Evolutionary conservation across 768 basidiomycete genomes (phyloP).

Genomic region (Leccinum uliginosum): DNA sequence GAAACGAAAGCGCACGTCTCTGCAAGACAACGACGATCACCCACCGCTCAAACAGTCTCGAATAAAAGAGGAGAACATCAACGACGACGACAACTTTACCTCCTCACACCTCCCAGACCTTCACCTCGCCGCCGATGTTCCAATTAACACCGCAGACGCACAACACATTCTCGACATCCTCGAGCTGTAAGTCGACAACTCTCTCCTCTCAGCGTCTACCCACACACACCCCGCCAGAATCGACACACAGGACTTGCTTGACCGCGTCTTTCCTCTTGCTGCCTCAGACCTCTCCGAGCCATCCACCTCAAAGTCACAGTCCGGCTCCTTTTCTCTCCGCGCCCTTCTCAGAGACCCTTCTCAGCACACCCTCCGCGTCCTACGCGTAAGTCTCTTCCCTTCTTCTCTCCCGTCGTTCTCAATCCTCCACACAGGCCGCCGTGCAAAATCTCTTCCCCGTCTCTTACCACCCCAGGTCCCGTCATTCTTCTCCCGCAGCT

Average conservation of each 20-base stretch:
- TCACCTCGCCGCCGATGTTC: slow-evolving; percentile 43
- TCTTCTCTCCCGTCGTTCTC: slow-evolving; percentile 8
- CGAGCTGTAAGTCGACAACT: slow-evolving; percentile 39
- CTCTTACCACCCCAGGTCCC: slow-evolving; percentile 62
- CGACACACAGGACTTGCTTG: slow-evolving; percentile 73
- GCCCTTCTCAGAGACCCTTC: slow-evolving; percentile 51
- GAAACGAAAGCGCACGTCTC: slow-evolving; percentile 64
- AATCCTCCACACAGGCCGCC: slow-evolving; percentile 44
- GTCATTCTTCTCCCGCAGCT: slow-evolving; percentile 54
- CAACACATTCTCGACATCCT: slow-evolving; percentile 57
- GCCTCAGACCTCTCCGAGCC: slow-evolving; percentile 37
- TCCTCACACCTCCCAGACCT: slow-evolving; percentile 22
- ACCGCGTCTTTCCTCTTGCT: slow-evolving; percentile 67
- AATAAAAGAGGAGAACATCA: slow-evolving; percentile 32
- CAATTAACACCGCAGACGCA: slow-evolving; percentile 43
- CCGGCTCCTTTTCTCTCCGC: slow-evolving; percentile 46
- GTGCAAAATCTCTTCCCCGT: slow-evolving; percentile 65
- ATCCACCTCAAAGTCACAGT: slow-evolving; percentile 34
- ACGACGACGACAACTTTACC: slow-evolving; percentile 18
- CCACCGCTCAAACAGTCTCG: slow-evolving; percentile 48
- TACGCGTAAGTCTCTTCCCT: slow-evolving; percentile 47
- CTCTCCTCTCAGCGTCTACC: not conserved
- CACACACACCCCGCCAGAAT: slow-evolving; percentile 37
- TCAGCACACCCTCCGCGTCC: slow-evolving; percentile 48
- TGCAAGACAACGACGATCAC: slow-evolving; percentile 40